phyloP scores from a whole-genome alignment of 768 basidiomycete genomes.

The Hericium erinaceus region DNA sequence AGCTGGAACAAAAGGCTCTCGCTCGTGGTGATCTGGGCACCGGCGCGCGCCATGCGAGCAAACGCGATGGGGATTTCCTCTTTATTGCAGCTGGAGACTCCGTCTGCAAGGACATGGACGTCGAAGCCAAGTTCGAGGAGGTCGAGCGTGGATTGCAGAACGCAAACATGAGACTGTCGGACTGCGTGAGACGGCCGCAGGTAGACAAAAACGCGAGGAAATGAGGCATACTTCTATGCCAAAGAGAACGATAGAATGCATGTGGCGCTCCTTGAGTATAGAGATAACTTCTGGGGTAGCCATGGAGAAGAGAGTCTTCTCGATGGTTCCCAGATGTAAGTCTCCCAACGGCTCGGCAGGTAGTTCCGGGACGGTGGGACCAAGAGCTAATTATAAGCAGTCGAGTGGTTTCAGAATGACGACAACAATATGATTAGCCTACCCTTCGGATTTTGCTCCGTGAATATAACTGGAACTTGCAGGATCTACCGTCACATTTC shows the following conservation, averaged over 20 bases:
- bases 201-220: background rate
- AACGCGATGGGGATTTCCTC: slow-evolving; percentile 75
- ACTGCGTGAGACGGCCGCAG: background rate
- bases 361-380: slow-evolving; percentile 56
- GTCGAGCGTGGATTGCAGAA: slow-evolving; percentile 75
- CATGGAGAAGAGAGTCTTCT: slow-evolving; percentile 87
- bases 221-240: slow-evolving; percentile 70
- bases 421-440: slow-evolving; percentile 8
- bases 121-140: slow-evolving; percentile 40
- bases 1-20: slow-evolving; percentile 77
- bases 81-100: slow-evolving; percentile 71
- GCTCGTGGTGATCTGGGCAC: slow-evolving; percentile 70
- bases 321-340: slow-evolving; percentile 50
- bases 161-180: slow-evolving; percentile 75
- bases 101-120: slow-evolving; percentile 75
- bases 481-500: slow-evolving; percentile 34
- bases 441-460: slow-evolving; percentile 82
- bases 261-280: slow-evolving; percentile 35
- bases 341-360: slow-evolving; percentile 33
- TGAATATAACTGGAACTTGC: slow-evolving; percentile 63
- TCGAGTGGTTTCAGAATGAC: background rate
- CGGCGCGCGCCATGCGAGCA: slow-evolving; percentile 58
- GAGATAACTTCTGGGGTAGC: slow-evolving; percentile 53
- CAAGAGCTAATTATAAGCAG: slow-evolving; percentile 41
- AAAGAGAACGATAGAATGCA: slow-evolving; percentile 63